phyloP scores from a whole-genome alignment of 768 basidiomycete species.

The Butyriboletus loyo region DNA sequence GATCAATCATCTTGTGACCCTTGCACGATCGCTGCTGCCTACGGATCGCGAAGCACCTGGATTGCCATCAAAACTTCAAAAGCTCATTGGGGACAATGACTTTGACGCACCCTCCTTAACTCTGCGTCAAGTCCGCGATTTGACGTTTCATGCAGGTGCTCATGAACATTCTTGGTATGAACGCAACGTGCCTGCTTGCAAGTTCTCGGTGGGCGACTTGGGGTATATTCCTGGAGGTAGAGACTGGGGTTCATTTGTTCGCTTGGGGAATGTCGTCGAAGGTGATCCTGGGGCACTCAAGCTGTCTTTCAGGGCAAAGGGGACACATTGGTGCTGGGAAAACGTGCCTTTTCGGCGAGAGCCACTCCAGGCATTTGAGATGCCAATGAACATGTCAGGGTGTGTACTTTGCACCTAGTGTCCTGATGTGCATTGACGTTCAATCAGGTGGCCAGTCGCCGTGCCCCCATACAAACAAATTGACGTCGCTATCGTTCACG shows the following conservation, averaged over 20 bases:
- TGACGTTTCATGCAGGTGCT: constrained; percentile 33
- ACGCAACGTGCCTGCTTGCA: constrained; percentile 38
- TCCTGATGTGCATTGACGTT: not conserved
- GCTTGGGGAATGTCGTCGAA: constrained; percentile 38
- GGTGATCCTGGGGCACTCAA: constrained; percentile 27
- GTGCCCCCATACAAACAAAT: constrained; percentile 37
- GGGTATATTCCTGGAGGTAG: constrained; percentile 40
- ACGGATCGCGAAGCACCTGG: constrained; percentile 29
- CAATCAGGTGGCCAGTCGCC: constrained; percentile 42
- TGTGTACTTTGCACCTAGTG: constrained; percentile 19
- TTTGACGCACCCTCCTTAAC: constrained; percentile 25
- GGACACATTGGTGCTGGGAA: constrained; percentile 40
- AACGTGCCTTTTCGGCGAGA: constrained; percentile 27
- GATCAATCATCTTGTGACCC: constrained; percentile 40
- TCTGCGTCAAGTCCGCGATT: constrained; percentile 38
- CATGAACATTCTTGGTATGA: constrained; percentile 43
- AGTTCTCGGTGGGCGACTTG: constrained; percentile 43
- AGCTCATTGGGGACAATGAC: constrained; percentile 35
- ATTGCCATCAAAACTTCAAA: constrained; percentile 31
- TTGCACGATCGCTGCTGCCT: constrained; percentile 40
- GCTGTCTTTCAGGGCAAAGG: constrained; percentile 23
- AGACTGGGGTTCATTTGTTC: constrained; percentile 38
- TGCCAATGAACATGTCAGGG: constrained; percentile 32
- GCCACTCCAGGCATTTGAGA: constrained; percentile 34
- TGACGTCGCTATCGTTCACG: constrained; percentile 39